phyloP scores from a whole-genome alignment of 83 land plant species.

The Isoetes engelmannii region DNA sequence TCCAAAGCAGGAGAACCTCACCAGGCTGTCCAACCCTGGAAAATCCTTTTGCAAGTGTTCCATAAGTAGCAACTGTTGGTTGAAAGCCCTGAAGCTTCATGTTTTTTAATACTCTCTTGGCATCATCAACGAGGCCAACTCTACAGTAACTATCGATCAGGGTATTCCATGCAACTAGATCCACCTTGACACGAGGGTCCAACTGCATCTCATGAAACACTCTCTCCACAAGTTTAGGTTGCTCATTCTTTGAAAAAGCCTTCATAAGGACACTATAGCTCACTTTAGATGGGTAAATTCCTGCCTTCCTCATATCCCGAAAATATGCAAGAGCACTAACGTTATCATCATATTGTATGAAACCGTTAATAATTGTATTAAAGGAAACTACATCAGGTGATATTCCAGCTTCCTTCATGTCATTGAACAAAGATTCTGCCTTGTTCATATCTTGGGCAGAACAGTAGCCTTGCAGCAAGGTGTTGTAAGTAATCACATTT shows the following conservation, averaged over 20 bases:
- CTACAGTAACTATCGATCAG: slow-evolving; percentile 72
- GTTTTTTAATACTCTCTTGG: slow-evolving; percentile 45
- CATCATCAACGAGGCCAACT: slow-evolving; percentile 57
- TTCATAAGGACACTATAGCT: slow-evolving; percentile 95
- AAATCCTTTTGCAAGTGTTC: slow-evolving; percentile 74
- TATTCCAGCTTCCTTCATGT: slow-evolving; percentile 60
- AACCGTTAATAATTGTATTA: slow-evolving; percentile 82
- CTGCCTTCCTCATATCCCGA: slow-evolving; percentile 68
- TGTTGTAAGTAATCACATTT: slow-evolving; percentile 77
- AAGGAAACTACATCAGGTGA: slow-evolving; percentile 77
- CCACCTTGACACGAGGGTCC: slow-evolving; percentile 65
- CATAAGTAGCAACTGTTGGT: slow-evolving; percentile 74
- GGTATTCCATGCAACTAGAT: slow-evolving; percentile 80
- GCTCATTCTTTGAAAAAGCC: slow-evolving; percentile 69
- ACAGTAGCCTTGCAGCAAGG: slow-evolving; percentile 80
- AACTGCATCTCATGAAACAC: slow-evolving; percentile 78
- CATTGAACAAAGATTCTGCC: slow-evolving; percentile 53
- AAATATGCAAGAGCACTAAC: slow-evolving; percentile 64
- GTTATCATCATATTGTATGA: slow-evolving; percentile 69
- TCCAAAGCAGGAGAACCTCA: slow-evolving; percentile 82
- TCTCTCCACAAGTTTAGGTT: slow-evolving; percentile 63
- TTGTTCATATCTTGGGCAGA: slow-evolving; percentile 45
- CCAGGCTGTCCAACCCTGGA: slow-evolving; percentile 64
- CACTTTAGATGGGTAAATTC: slow-evolving; percentile 69
- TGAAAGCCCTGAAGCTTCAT: slow-evolving; percentile 61